A percentile compares a stretch with the other conserved stretches of the same genome.
Evolutionary conservation across 2,329 filamentous ascomycete species (phyloP).

Genomic region (Albifimbria verrucaria): DNA sequence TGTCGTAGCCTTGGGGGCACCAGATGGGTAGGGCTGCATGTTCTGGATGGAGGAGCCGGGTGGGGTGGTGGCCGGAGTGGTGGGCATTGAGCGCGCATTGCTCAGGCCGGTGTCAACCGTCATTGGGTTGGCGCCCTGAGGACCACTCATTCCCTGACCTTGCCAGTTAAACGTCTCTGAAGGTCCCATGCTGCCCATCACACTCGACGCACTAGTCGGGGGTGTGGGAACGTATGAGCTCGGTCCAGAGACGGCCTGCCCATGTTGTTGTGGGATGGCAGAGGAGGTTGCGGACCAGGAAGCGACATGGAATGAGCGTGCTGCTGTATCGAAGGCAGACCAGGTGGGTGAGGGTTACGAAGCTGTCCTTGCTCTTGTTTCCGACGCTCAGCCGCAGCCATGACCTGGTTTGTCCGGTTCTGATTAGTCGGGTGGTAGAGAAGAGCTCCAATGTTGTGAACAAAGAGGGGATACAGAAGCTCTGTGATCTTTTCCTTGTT

Average conservation of each 20-base stretch:
- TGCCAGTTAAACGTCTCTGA: slow-evolving; percentile 81
- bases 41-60: slow-evolving; percentile 73
- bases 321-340: slow-evolving; percentile 66
- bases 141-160: slow-evolving; percentile 57
- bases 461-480: slow-evolving; percentile 89
- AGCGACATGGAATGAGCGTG: slow-evolving; percentile 62
- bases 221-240: slow-evolving; percentile 93
- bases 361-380: slow-evolving; percentile 68
- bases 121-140: slow-evolving; percentile 66
- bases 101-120: slow-evolving; percentile 76
- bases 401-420: slow-evolving; percentile 76
- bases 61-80: slow-evolving; percentile 86
- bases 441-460: slow-evolving; percentile 92
- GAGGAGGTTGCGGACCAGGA: slow-evolving; percentile 50
- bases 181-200: slow-evolving; percentile 69
- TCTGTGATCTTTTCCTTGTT: slow-evolving; percentile 99
- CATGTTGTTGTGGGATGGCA: slow-evolving; percentile 67
- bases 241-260: slow-evolving; percentile 76
- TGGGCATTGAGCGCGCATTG: slow-evolving; percentile 81
- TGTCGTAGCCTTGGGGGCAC: slow-evolving; percentile 68
- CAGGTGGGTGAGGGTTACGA: slow-evolving; percentile 52
- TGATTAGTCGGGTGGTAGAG: slow-evolving; percentile 93
- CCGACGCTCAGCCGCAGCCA: slow-evolving; percentile 78
- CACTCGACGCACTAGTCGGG: slow-evolving; percentile 85
- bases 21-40: slow-evolving; percentile 73